These are phyloP conservation scores for Diddensiella transvaalensis DNA, from an alignment of 805 yeast species.

Conservation along the genomic window DNA sequence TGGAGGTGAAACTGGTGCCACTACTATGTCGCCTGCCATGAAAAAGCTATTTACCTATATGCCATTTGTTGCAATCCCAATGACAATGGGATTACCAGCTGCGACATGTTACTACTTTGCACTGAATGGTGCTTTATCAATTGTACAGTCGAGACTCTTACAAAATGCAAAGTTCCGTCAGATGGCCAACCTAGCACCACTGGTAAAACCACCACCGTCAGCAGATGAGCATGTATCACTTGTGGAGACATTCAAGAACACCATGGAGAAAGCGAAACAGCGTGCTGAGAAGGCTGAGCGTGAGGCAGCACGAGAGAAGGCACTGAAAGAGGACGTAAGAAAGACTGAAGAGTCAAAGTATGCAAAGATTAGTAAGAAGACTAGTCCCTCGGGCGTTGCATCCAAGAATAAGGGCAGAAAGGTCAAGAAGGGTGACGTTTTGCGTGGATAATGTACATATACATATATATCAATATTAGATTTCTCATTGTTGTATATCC, in stretches of 20 bases:
- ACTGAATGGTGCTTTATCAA: slow-evolving; percentile 71
- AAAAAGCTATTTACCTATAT: slow-evolving; percentile 64
- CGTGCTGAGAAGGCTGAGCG: slow-evolving; percentile 33
- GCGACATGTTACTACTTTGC: slow-evolving; percentile 85
- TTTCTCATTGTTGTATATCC: neutral
- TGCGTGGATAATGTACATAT: neutral
- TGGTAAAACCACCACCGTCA: slow-evolving; percentile 46
- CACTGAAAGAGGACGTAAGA: slow-evolving; percentile 19
- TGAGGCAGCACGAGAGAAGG: slow-evolving; percentile 27
- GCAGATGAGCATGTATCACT: slow-evolving; percentile 30
- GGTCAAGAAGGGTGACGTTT: slow-evolving; percentile 4
- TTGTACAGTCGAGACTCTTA: slow-evolving; percentile 65
- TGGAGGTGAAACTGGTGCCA: slow-evolving; percentile 92
- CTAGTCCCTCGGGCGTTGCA: slow-evolving; percentile 1
- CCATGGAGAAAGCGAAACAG: slow-evolving; percentile 30
- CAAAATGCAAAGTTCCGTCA: slow-evolving; percentile 58
- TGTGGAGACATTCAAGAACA: slow-evolving; percentile 25
- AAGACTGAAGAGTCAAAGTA: neutral
- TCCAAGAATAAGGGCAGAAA: neutral
- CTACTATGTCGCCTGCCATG: slow-evolving; percentile 59
- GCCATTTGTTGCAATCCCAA: slow-evolving; percentile 81
- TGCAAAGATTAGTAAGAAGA: neutral
- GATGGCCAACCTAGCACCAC: slow-evolving; percentile 54
- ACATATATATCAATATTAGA: neutral
- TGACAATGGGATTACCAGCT: slow-evolving; percentile 82